A percentile compares a stretch with the other conserved stretches of the same genome.
Conservation (phyloP, 2,329 filamentous ascomycete genomes). For the Fonsecaea nubica region DNA sequence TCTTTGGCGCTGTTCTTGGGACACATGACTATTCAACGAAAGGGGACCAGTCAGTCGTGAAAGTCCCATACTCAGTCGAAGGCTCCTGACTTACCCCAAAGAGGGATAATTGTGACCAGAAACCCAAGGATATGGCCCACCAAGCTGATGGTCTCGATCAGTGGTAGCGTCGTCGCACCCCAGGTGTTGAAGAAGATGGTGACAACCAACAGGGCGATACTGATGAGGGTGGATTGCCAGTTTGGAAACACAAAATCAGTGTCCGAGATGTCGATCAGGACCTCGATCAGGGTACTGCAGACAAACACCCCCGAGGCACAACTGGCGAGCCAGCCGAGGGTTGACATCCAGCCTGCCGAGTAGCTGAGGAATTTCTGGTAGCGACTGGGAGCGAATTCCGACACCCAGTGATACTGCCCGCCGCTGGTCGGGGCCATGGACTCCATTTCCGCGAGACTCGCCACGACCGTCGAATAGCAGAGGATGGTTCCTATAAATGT, state of each 20-base stretch:
- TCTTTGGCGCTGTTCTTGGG: conserved; percentile 37
- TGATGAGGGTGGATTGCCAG: conserved; percentile 44
- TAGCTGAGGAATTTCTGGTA: conserved; percentile 55
- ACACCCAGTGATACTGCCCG: conserved; percentile 43
- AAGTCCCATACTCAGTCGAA: neutral
- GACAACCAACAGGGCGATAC: conserved; percentile 39
- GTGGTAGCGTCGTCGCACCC: conserved; percentile 37
- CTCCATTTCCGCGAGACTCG: conserved; percentile 68
- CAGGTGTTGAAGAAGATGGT: conserved; percentile 40
- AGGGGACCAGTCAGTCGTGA: neutral
- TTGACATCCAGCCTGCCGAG: conserved; percentile 49
- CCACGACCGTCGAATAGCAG: conserved; percentile 65
- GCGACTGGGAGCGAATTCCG: conserved; percentile 47
- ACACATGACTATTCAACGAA: conserved; percentile 17
- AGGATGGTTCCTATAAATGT: conserved; percentile 60
- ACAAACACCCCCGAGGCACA: conserved; percentile 46
- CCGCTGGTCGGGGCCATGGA: conserved; percentile 43
- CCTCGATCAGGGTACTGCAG: conserved; percentile 47
- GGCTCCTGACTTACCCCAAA: conserved; percentile 34
- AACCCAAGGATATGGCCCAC: conserved; percentile 40
- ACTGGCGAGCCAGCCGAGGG: conserved; percentile 47
- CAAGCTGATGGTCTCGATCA: conserved; percentile 38
- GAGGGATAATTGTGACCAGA: conserved; percentile 36
- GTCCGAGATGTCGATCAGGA: conserved; percentile 45
- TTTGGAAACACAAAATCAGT: conserved; percentile 38